Conservation (phyloP, 495 filamentous ascomycete genomes). For the Podospora pseudoanserina region DNA sequence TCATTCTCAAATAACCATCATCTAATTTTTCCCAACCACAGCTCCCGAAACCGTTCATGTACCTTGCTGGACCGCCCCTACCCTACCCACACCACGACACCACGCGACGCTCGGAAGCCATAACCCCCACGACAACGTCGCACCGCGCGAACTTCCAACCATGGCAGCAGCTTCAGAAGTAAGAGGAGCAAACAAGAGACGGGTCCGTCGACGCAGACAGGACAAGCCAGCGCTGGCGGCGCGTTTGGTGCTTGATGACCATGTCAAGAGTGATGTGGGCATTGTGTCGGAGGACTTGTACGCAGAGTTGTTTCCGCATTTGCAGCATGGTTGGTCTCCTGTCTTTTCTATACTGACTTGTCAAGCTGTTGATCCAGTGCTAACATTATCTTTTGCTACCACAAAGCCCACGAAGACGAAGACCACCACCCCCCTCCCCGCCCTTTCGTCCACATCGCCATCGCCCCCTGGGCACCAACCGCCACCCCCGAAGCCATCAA, state of each 20-base stretch:
- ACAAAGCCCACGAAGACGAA: conserved; percentile 21
- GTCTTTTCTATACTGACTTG: conserved; percentile 3
- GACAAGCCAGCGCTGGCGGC: conserved; percentile 54
- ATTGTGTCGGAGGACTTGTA: conserved; percentile 84
- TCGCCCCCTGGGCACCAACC: conserved; percentile 74
- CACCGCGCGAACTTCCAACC: background rate
- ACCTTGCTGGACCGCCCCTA: background rate
- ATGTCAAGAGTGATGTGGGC: conserved; percentile 82
- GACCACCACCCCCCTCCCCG: conserved; percentile 30
- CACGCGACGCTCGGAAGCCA: background rate
- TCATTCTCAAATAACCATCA: background rate
- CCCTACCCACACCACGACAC: background rate
- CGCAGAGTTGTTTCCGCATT: conserved; percentile 69
- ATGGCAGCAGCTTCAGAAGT: conserved; percentile 21
- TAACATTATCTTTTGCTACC: background rate
- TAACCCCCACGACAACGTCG: background rate
- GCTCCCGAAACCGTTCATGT: background rate
- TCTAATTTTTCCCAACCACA: background rate
- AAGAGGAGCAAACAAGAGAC: conserved; percentile 28
- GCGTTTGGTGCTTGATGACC: conserved; percentile 69
- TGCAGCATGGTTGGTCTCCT: conserved; percentile 23
- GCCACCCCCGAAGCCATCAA: conserved; percentile 58
- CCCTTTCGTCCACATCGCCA: conserved; percentile 62
- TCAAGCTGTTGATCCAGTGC: conserved; percentile 19
- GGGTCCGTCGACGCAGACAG: conserved; percentile 51